A percentile compares a stretch with the other conserved stretches of the same genome.
Conservation (phyloP, 1,284 basidiomycete species). For the Gymnopus androsaceus region DNA sequence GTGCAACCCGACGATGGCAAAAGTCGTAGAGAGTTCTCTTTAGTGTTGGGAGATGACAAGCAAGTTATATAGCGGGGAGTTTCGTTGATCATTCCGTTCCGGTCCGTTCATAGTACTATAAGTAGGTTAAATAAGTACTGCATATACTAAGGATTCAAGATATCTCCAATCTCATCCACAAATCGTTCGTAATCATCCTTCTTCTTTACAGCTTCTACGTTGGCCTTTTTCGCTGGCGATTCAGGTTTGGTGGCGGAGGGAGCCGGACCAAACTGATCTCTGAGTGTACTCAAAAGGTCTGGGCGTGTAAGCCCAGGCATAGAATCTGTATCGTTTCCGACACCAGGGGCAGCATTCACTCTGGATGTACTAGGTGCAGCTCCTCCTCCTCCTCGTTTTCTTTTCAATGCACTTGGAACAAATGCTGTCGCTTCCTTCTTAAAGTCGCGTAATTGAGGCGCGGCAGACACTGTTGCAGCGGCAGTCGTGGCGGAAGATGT, state of each 20-base stretch:
- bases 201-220: conserved; percentile 38
- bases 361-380: conserved; percentile 38
- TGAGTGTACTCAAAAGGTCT: conserved; percentile 65
- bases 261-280: conserved; percentile 54
- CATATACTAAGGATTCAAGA: conserved; percentile 10
- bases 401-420: conserved; percentile 71
- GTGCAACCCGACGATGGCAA: no score
- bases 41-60: no score
- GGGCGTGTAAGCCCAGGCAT: conserved; percentile 47
- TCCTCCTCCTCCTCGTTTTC: conserved; percentile 51
- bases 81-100: no score
- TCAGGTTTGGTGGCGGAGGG: conserved; percentile 27
- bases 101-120: background rate
- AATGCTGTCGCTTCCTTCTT: conserved; percentile 92
- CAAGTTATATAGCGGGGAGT: no score
- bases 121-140: background rate
- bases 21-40: no score
- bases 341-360: conserved; percentile 63
- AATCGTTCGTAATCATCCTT: conserved; percentile 78
- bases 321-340: conserved; percentile 29
- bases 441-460: conserved; percentile 83
- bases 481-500: conserved; percentile 30
- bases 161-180: conserved; percentile 58
- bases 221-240: conserved; percentile 32
- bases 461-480: conserved; percentile 76